Evolutionary conservation across 1,139 yeast species (phyloP).

Genomic region (Pichia sp.): DNA sequence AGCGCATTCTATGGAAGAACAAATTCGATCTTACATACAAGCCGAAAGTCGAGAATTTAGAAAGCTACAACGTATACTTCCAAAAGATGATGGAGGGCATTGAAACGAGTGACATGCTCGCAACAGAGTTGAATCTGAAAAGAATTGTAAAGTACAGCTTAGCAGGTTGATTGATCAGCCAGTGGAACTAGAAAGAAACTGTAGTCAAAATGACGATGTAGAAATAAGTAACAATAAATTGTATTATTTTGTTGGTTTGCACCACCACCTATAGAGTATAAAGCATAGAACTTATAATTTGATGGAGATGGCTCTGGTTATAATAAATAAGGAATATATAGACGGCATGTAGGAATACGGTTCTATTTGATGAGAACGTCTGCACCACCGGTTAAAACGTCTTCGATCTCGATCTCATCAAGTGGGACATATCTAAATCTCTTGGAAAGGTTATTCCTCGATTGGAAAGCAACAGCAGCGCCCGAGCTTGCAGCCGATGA

Average conservation of each 20-base stretch:
- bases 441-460: slow-evolving; percentile 62
- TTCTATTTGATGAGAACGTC: slow-evolving; percentile 29
- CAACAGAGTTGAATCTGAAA: slow-evolving; percentile 19
- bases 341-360: background rate
- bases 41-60: slow-evolving; percentile 22
- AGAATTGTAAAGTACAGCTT: slow-evolving; percentile 16
- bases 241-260: slow-evolving; percentile 8
- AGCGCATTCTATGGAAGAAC: slow-evolving; percentile 24
- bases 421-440: slow-evolving; percentile 65
- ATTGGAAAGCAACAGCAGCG: slow-evolving; percentile 25
- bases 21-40: slow-evolving; percentile 22
- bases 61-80: slow-evolving; percentile 27
- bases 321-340: slow-evolving; percentile 7
- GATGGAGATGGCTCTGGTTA: slow-evolving; percentile 1
- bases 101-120: slow-evolving; percentile 13
- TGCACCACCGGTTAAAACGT: slow-evolving; percentile 77
- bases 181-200: background rate
- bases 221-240: background rate
- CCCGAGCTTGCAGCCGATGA: slow-evolving; percentile 35
- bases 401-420: slow-evolving; percentile 65
- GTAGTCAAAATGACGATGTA: background rate
- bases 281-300: background rate
- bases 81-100: slow-evolving; percentile 29
- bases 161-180: slow-evolving; percentile 2
- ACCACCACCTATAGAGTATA: slow-evolving; percentile 2